Conservation (phyloP, 177 flowering plant species). For the Telopea speciosissima region DNA sequence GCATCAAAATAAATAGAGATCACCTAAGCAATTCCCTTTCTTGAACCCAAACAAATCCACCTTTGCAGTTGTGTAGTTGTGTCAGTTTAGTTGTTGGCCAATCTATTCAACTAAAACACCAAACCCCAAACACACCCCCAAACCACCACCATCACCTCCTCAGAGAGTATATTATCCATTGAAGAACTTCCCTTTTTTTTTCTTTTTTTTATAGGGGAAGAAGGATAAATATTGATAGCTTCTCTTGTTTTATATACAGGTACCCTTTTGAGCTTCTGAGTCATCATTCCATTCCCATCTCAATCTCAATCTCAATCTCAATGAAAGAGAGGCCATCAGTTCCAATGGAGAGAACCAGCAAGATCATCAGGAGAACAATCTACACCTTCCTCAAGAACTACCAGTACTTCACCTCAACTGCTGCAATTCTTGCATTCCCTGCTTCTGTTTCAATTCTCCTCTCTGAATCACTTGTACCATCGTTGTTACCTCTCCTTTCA, state of each 20-base stretch:
- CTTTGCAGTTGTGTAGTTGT: not conserved
- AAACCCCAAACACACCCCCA: conserved; percentile 3
- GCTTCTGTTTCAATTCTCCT: conserved; percentile 52
- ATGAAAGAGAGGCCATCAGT: conserved; percentile 6
- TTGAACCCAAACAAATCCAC: not conserved
- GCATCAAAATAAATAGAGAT: not conserved
- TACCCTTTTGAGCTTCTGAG: not conserved
- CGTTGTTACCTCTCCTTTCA: conserved; percentile 26
- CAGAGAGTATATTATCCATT: not conserved
- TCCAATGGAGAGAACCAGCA: conserved; percentile 42
- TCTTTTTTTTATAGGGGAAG: too few species aligned
- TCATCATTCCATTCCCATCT: not conserved
- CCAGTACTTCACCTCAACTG: conserved; percentile 36
- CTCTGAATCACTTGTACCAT: conserved; percentile 35
- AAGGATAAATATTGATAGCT: too few species aligned
- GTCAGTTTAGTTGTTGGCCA: conserved; percentile 44
- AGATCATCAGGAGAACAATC: conserved; percentile 61
- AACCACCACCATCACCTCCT: conserved; percentile 9
- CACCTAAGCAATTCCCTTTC: not conserved
- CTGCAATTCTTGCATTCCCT: conserved; percentile 46
- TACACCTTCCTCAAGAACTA: conserved; percentile 52
- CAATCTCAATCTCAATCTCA: conserved; percentile 7
- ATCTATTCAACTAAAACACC: conserved; percentile 24
- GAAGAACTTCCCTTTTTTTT: conserved; percentile 2
- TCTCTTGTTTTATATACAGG: not conserved